Percentiles rank a stretch among this genome's conserved stretches.
phyloP scores from a whole-genome alignment of 176 grass and related monocot genomes.

The Triticum turgidum region DNA sequence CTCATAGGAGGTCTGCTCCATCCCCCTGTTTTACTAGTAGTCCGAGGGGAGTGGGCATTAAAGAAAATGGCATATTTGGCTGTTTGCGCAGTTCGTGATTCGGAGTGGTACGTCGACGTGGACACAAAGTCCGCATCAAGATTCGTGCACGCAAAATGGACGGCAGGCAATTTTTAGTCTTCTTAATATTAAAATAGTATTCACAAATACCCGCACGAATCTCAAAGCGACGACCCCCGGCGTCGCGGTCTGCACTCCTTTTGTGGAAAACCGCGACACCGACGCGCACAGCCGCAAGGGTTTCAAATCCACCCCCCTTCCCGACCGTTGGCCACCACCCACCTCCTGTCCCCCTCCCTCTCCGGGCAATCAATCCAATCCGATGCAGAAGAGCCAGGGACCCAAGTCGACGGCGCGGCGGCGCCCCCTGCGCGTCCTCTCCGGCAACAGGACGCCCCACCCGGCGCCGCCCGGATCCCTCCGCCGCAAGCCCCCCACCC shows the following conservation, averaged over 20 bases:
- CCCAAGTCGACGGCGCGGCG: slow-evolving; percentile 50
- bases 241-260: background rate
- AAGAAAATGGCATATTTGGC: no score
- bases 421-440: slow-evolving; percentile 47
- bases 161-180: no score
- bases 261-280: background rate
- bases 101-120: fast-evolving
- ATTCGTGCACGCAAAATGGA: no score
- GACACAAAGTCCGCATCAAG: no score
- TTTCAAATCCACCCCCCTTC: slow-evolving; percentile 30
- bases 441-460: slow-evolving; percentile 38
- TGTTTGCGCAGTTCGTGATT: no score
- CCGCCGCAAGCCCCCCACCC: slow-evolving; percentile 14
- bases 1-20: no score
- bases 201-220: background rate
- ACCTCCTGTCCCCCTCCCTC: background rate
- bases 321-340: slow-evolving; percentile 40
- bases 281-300: background rate
- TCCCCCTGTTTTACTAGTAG: no score
- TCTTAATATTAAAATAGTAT: no score
- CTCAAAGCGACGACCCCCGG: background rate
- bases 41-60: no score
- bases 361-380: background rate
- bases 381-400: slow-evolving; percentile 53
- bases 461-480: slow-evolving; percentile 9